Base-by-base conservation (phyloP, 495 filamentous ascomycete species). In the Penicillium ucsense region DNA sequence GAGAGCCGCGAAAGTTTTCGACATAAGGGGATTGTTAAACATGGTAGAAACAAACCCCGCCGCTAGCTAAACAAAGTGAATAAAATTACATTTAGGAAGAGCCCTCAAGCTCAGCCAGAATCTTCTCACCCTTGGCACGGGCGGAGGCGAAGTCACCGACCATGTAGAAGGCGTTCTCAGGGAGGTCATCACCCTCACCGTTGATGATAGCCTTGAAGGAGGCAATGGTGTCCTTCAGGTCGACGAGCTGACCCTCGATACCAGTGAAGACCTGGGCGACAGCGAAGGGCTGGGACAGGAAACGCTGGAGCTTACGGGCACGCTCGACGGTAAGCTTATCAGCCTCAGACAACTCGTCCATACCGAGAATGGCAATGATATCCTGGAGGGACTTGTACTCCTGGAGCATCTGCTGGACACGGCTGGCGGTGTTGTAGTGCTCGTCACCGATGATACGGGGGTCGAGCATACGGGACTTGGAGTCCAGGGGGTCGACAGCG, bases 351-450 rank as follows among this genome's bases (percentile, higher is more conserved):
- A 97, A 75, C 71, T 98, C 94, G 76, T 98, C 94, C 94, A 97
- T 96, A 83, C 92, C 92, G 66, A 97, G 72, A 86, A 98, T 98
- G 75, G 92, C 92, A 80, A 98, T 98, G 82, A 98, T 98, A 80
- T 98, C 92, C 73, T 98, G 92, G 53, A 98, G 86, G 48, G 91
- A 96, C 86, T 97, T 98, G 86, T 98, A 98, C 81, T 96, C 94
- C 76, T 98, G 92, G 70, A 98, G 81, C 78, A 95, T 97, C 78
- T 90, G 86, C 79, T 98, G 92, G 67, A 98, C 92, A 57, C 82
- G 81, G 67, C 84, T 86, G 74, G 92, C 92, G 59, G 85, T 92
- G 37, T 87, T 67, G 83, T 98, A 98, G 82, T 98, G 92, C 51
- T 97, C 92, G 53, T 97, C 77, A 69, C 92, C 92, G 63, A 98